Conservation (phyloP, 805 yeast species). For the Huiozyma sinensis region DNA sequence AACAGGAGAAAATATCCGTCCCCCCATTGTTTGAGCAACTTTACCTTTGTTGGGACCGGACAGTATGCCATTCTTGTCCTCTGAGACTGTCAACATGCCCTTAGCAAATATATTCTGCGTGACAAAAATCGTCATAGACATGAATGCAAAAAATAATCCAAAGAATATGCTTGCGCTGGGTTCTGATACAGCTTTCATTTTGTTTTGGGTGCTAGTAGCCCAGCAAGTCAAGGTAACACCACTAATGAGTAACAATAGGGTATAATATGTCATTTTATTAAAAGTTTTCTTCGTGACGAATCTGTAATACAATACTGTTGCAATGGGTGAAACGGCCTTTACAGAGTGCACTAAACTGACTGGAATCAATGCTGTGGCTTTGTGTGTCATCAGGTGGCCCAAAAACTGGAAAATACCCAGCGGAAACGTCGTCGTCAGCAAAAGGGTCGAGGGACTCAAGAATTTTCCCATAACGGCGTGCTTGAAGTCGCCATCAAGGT, state of each 20-base stretch:
- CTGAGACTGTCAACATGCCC: slow-evolving; percentile 45
- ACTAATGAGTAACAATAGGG: slow-evolving; percentile 64
- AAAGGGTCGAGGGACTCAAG: slow-evolving; percentile 41
- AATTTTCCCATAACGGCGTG: slow-evolving; percentile 30
- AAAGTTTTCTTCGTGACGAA: slow-evolving; percentile 48
- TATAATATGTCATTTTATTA: slow-evolving; percentile 56
- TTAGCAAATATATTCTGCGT: slow-evolving; percentile 76
- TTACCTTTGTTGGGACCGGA: slow-evolving; percentile 18
- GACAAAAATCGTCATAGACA: slow-evolving; percentile 52
- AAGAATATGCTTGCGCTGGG: slow-evolving; percentile 7
- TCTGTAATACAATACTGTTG: slow-evolving; percentile 75
- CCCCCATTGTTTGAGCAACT: slow-evolving; percentile 9
- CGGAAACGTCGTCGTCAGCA: slow-evolving; percentile 66
- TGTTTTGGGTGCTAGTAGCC: slow-evolving; percentile 16
- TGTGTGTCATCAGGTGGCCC: slow-evolving; percentile 86
- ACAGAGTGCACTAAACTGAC: slow-evolving; percentile 93
- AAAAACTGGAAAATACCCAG: slow-evolving; percentile 91
- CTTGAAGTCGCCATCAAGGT: slow-evolving; percentile 25
- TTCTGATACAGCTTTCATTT: neutral
- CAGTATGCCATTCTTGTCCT: slow-evolving; percentile 10
- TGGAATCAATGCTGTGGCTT: slow-evolving; percentile 84
- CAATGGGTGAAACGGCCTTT: slow-evolving; percentile 82
- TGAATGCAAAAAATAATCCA: slow-evolving; percentile 31
- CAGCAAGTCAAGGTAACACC: slow-evolving; percentile 83
- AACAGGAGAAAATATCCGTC: slow-evolving; percentile 15